Conservation (phyloP, 768 basidiomycete genomes). For the Leucosporidium scottii region DNA sequence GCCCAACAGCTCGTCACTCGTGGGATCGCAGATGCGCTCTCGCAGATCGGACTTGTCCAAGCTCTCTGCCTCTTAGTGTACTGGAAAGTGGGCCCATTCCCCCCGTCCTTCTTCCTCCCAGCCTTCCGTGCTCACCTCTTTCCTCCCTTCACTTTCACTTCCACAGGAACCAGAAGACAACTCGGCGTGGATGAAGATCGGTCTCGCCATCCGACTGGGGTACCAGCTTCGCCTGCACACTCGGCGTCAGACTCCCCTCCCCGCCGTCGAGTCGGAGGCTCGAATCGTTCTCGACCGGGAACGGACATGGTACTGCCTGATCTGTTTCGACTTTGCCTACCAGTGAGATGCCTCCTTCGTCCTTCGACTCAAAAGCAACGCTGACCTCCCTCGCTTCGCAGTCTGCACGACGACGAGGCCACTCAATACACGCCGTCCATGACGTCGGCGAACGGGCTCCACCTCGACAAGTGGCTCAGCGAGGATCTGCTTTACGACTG, state of each 20-base stretch:
- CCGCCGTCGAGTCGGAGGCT: conserved; percentile 2
- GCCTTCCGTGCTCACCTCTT: no score
- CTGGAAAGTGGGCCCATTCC: conserved; percentile 10
- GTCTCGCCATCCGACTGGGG: conserved; percentile 16
- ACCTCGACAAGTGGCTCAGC: background rate
- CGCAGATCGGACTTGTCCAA: conserved; percentile 2
- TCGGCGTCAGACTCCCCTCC: conserved; percentile 1
- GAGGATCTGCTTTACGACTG: background rate
- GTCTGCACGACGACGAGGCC: conserved; percentile 7
- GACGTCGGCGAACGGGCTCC: no score
- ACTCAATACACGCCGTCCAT: background rate
- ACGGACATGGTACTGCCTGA: conserved; percentile 9
- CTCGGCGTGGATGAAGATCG: conserved; percentile 15
- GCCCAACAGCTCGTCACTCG: conserved; percentile 9
- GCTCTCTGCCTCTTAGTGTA: conserved; percentile 6
- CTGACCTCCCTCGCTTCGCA: no score
- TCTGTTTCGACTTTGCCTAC: conserved; percentile 13
- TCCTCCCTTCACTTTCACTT: background rate
- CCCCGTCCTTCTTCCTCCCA: background rate
- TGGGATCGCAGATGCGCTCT: conserved; percentile 7
- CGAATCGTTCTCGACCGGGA: conserved; percentile 9
- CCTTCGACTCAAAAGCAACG: no score
- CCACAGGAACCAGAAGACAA: conserved; percentile 10
- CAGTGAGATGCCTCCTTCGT: background rate
- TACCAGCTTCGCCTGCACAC: conserved; percentile 16